Base-by-base conservation (phyloP, 495 filamentous ascomycete species). In the Jackrogersella minutella region DNA sequence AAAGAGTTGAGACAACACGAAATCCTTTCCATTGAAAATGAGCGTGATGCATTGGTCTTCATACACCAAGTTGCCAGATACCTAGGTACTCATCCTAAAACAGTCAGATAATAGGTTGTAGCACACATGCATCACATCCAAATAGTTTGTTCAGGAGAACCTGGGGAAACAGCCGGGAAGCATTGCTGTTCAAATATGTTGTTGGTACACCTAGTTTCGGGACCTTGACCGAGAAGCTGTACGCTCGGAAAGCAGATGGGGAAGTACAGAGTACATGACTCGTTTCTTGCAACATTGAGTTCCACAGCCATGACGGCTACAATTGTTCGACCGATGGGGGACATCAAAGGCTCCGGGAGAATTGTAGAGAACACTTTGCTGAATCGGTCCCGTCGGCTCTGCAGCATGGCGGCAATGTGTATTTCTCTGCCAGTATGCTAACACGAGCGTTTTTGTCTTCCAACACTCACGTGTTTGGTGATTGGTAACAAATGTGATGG, bases 281-380 rank as follows among this genome's bases (percentile, higher is more conserved):
- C 30, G n/a, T 41, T 40, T n/a, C 7, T 11, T 37, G 33, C 43
- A 22, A 30, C 22, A 36, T 22, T 21, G 10, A 19, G 21, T 52
- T 55, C 43, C 31, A 52, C 50, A 24, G 46, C 24, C 31, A 34
- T 22, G 34, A 60, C 66, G 60, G 66, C 40, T 37, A 43, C 59
- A 62, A 16, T 62, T 68, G 64, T 62, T 62, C 30, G 59, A 50
- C 54, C 65, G 58, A 63, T 21, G 24, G 34, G 55, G 21, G 17
- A 43, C 28, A 37, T 39, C 17, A 21, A 62, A 62, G 33, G 34
- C 28, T 33, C 59, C 65, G 65, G 65, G 19, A 63, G 58, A 68
- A 68, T 68, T n/a, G n/a, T n/a, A 59, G 22, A 28, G 19, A 31
- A 53, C 11, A 52, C 28, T 46, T 47, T 54, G 36, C 47, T 58